Base-by-base conservation (phyloP, 805 yeast species). In the Pichia nakasei region DNA sequence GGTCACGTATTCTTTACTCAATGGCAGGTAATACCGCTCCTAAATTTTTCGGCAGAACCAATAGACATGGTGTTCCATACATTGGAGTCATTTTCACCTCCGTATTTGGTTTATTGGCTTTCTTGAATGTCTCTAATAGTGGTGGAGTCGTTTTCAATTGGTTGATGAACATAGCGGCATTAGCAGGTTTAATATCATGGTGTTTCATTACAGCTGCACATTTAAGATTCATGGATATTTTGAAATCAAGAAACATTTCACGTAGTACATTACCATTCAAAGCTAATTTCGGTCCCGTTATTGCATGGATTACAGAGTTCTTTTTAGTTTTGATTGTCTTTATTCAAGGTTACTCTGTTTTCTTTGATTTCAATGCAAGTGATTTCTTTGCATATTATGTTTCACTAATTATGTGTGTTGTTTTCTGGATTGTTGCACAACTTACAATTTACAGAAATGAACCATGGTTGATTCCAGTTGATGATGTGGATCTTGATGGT, bases 171-270 rank as follows among this genome's bases (percentile, higher is more conserved):
- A 81, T 83, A 52, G 75, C 85, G 15, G 84, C 85, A 22, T 81
- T 82, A 41, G 80, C 88, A 11, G 89, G 89, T 47, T 70, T 82
- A 52, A 78, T 82, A 52, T 72, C 85, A n/a, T 81, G 89, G 89
- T 72, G 78, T 39, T 73, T 77, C 58, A 81, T 82, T 48, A 70
- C 80, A 24, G 61, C 73, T 38, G 68, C 83, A 3, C 88, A 82
- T 61, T 63, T 83, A 45, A 69, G 89, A 59, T 83, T 82, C 63
- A 82, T 82, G 80, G 61, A 67, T 35, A 80, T 82, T 29, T 64
- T 85, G 53, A 74, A 72, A 53, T 59, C 66, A 20, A 75, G 87
- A 59, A 79, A 80, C 41, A 79, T 83, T 44, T 67, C 80, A 22
- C 67, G 95, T 55, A 79, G 80, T 52, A 70, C 73, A 12, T 68